Conservation (phyloP, 257 asterid species). For the Ilex aquifolium region DNA sequence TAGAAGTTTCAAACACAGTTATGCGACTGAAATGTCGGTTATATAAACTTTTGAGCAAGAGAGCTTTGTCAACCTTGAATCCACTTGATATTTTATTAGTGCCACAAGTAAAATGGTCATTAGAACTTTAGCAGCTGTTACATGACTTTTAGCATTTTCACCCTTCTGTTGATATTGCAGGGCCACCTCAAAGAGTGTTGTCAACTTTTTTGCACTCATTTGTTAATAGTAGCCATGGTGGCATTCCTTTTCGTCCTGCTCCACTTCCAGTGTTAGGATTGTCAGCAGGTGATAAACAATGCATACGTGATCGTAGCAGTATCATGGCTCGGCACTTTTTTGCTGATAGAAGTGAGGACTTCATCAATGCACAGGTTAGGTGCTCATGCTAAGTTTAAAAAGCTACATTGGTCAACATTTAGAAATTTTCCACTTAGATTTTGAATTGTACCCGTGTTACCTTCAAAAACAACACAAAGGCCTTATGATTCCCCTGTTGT, state of each 20-base stretch:
- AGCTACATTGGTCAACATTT: neutral
- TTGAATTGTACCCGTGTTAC: neutral
- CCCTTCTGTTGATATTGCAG: slow-evolving; percentile 33
- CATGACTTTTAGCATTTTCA: neutral
- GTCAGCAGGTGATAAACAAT: slow-evolving; percentile 89
- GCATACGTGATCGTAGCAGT: slow-evolving; percentile 98
- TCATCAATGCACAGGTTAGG: slow-evolving; percentile 79
- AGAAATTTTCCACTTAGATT: neutral
- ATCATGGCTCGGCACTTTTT: slow-evolving; percentile 98
- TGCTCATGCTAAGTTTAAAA: slow-evolving; percentile 2
- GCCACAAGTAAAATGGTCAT: slow-evolving; percentile 1
- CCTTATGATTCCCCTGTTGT: neutral
- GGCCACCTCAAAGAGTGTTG: slow-evolving; percentile 95
- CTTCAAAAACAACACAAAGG: neutral
- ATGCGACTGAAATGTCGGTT: no score
- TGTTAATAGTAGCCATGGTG: slow-evolving; percentile 76
- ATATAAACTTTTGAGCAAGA: slow-evolving; percentile 6
- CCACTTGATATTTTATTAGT: neutral
- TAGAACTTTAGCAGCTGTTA: neutral
- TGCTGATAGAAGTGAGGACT: slow-evolving; percentile 92
- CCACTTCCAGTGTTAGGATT: slow-evolving; percentile 87
- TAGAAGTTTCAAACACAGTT: neutral
- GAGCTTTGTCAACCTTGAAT: slow-evolving; percentile 1
- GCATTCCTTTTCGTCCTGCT: slow-evolving; percentile 71
- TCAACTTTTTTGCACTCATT: slow-evolving; percentile 92